Evolutionary conservation across 441 rosid genomes (phyloP), one percentile per base, ranked within the genome.

Genomic region (Sinapis alba): DNA sequence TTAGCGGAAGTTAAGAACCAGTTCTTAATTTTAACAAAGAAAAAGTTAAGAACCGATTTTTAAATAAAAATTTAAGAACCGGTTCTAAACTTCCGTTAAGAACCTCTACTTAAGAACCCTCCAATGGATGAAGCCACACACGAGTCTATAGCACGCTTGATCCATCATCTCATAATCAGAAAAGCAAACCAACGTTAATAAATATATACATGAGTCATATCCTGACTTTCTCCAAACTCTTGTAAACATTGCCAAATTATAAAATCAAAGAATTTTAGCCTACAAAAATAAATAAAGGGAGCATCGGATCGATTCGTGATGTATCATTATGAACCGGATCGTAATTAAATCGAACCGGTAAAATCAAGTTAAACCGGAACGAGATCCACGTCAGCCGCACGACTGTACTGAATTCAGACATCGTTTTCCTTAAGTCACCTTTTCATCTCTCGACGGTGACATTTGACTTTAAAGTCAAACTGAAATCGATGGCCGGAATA

Each of bases 401-500:
- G 53, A 38, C 19, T 6, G 20, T 6, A 68, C 63, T 32, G 69
- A 15, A 12, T 12, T 0, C 45, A 38, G 15, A 38, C 68, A 45
- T 47, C 64, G 60, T 20, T 53, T 70, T 64, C 67, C 24, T 45
- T 34, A 62, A 7, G 5, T 64, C 0, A 32, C 24, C 28, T 18
- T 65, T 43, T 57, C n/a, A 45, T 28, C 66, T 20, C 21, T 20
- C 34, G 21, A 68, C 20, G 13, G 4, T 4, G 36, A 10, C 69
- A 20, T 53, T 50, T 72, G 76, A 66, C 69, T 41, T 43, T 1
- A 26, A 77, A 78, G 78, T 72, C 81, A 77, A 73, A 12, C 13
- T 60, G 43, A 43, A 68, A 38, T 20, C 81, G 27, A 87, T 85
- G 90, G 84, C 82, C 73, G 79, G 68, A 53, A 72, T 53, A 21